Conservation (phyloP, 2,329 filamentous ascomycete genomes). For the Cordyceps farinosa region DNA sequence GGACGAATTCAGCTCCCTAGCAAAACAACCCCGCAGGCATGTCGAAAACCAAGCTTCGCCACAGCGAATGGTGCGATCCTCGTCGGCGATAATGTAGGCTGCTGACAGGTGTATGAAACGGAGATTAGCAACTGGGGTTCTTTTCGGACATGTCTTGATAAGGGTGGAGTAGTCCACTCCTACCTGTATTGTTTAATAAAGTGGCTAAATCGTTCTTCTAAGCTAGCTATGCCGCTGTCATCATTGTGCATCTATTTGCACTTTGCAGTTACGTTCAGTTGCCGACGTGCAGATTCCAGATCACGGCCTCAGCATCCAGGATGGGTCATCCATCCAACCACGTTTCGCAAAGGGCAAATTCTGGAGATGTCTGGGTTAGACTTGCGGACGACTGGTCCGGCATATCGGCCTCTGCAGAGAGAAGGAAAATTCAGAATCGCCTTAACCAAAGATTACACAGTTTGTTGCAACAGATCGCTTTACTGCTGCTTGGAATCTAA, state of each 20-base stretch:
- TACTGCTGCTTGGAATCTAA: neutral
- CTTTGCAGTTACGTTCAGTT: neutral
- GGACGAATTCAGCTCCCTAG: too few species aligned
- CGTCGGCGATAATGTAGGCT: neutral
- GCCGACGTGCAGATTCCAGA: neutral
- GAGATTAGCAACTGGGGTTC: neutral
- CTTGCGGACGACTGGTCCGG: neutral
- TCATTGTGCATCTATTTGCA: neutral
- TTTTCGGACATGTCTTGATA: neutral
- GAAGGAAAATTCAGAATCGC: neutral
- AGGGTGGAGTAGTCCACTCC: neutral
- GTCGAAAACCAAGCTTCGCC: neutral
- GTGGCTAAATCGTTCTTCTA: neutral
- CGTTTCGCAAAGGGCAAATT: neutral
- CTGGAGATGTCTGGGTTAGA: neutral
- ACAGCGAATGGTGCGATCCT: neutral
- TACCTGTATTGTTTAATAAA: neutral
- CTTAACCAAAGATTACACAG: neutral
- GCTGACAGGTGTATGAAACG: neutral
- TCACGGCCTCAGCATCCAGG: neutral
- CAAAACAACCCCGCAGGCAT: neutral
- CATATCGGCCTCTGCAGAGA: neutral
- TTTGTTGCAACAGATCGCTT: neutral
- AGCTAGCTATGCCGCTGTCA: neutral
- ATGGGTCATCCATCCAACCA: neutral